These are phyloP conservation scores for Phanerochaete carnosa DNA, from an alignment of 768 basidiomycete species.

Conservation along the genomic window DNA sequence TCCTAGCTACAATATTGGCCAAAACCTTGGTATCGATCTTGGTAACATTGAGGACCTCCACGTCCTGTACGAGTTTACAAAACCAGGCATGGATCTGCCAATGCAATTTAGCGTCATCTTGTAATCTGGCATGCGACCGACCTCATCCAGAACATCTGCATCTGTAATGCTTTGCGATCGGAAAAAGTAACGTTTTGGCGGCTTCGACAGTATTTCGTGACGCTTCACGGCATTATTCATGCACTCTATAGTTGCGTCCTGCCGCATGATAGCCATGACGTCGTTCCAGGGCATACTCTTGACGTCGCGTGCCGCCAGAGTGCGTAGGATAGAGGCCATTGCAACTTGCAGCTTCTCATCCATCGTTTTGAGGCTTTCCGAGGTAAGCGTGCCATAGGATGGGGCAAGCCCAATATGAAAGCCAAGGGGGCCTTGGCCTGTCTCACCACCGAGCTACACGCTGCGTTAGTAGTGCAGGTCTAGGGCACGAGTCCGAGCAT, in stretches of 20 bases:
- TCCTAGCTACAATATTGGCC: neutral
- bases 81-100: neutral
- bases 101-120: neutral
- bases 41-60: neutral
- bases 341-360: neutral
- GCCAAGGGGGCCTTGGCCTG: neutral
- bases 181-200: neutral
- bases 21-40: neutral
- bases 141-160: neutral
- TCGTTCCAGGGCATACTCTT: neutral
- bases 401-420: neutral
- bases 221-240: neutral
- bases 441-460: neutral
- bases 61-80: neutral
- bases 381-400: neutral
- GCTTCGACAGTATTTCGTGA: neutral
- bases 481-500: neutral
- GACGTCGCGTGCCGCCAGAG: neutral
- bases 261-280: neutral
- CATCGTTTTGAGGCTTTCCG: neutral
- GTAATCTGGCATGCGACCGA: neutral
- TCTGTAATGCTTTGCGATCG: neutral
- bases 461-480: neutral
- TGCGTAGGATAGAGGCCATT: neutral
- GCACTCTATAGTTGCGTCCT: neutral